These are phyloP conservation scores for Cytospora piceicola DNA, from an alignment of 2,329 filamentous ascomycete species.

Conservation along the genomic window DNA sequence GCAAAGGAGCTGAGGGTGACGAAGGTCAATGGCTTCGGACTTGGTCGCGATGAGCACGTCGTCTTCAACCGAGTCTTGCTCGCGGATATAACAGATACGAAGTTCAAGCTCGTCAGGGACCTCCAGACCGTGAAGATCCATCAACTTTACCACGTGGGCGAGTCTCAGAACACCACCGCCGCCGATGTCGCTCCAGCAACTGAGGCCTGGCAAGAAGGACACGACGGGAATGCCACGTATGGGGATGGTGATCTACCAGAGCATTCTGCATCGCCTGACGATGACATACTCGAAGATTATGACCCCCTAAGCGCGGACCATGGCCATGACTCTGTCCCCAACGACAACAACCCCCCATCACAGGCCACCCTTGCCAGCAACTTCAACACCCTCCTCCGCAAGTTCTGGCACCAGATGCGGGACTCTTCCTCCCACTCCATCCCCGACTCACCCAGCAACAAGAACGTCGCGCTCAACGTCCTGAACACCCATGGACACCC, in stretches of 20 bases:
- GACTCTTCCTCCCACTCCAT: constrained; percentile 31
- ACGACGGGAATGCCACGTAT: constrained; percentile 22
- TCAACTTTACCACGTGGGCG: constrained; percentile 64
- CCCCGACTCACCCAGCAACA: constrained; percentile 26
- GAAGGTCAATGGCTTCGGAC: constrained; percentile 76
- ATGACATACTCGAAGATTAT: constrained; percentile 15
- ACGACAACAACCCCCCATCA: constrained; percentile 3
- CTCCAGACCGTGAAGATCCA: constrained; percentile 47
- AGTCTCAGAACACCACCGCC: constrained; percentile 59
- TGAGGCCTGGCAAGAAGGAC: constrained; percentile 31
- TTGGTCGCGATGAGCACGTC: constrained; percentile 87
- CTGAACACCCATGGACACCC: constrained; percentile 27
- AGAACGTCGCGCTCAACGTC: constrained; percentile 7
- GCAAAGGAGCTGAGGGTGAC: constrained; percentile 69
- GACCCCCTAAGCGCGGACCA: constrained; percentile 3
- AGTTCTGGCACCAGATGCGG: constrained; percentile 40
- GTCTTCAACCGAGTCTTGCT: constrained; percentile 78
- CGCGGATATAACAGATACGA: constrained; percentile 77
- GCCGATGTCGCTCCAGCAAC: constrained; percentile 32
- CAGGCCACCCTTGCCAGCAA: constrained; percentile 25
- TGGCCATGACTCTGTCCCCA: not conserved
- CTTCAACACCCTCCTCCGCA: constrained; percentile 27
- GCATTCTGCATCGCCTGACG: constrained; percentile 11
- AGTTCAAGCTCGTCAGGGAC: constrained; percentile 80
- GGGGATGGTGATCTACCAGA: constrained; percentile 6